Base-by-base conservation (phyloP, 768 basidiomycete species). In the Sutorius australiensis region DNA sequence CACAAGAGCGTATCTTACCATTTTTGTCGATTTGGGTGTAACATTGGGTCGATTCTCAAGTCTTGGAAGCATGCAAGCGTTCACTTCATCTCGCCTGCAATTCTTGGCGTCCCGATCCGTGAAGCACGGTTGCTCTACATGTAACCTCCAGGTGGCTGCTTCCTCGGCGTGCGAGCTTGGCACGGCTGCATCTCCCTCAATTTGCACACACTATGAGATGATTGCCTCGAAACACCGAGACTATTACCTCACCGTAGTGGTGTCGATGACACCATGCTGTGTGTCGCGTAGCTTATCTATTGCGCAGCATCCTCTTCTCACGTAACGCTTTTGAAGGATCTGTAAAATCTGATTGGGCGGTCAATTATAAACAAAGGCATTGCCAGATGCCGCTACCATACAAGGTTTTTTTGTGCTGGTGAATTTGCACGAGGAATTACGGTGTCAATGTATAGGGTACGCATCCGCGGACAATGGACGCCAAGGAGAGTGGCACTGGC, bases 31-130 rank as follows among this genome's bases (percentile, higher is more conserved):
- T 21, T n/a, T 33, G 11, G 17, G 19, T 44, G 44, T 34, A 21
- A 27, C 27, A 30, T 48, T 47, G 16, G 24, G 40, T 38, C 39
- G 38, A 40, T 48, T 49, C 48, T 46, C 36, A 50, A 36, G 27
- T 13, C 16, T 36, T 11, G n/a, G 48, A 53, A 38, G 37, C 38
- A 38, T 9, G 27, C 36, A n/a, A n/a, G n/a, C 8, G 14, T 31
- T 44, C 40, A 33, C 51, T 45, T 46, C 55, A 43, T 24, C 21
- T n/a, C 30, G 24, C 39, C 12, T 39, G 46, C 45, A 44, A 11
- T 44, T 54, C 63, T 63, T 63, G 63, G 62, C 62, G 7, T 31
- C 36, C 39, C 38, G 51, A 62, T 60, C 51, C 54, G 59, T 44
- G 36, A 27, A 47, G 33, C 30, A 19, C 24, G 48, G 32, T 39